These are phyloP conservation scores for Coemansia sp. DNA, from an alignment of 192 early-diverging fungal species.

Conservation along the genomic window DNA sequence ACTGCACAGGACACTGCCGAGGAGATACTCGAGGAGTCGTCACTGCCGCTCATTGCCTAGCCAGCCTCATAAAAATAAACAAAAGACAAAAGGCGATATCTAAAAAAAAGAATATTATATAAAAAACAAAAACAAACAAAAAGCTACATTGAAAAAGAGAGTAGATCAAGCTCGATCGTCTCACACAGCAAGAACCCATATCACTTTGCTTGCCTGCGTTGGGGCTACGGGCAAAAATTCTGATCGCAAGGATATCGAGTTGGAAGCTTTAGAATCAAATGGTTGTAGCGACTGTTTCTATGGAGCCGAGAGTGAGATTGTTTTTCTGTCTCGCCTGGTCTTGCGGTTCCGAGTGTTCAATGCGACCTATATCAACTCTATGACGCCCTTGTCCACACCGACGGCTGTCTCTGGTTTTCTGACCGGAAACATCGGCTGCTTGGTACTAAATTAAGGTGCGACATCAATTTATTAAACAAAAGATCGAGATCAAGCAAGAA, in stretches of 20 bases:
- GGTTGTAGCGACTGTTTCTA: conserved; percentile 27
- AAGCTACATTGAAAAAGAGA: no score
- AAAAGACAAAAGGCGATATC: not conserved
- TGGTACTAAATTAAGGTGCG: conserved; percentile 30
- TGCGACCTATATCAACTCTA: conserved; percentile 29
- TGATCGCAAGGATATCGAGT: not conserved
- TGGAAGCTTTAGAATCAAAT: conserved; percentile 20
- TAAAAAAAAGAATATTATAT: not conserved
- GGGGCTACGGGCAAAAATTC: not conserved
- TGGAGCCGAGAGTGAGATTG: conserved; percentile 25
- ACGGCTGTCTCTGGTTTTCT: conserved; percentile 6
- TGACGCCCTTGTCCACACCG: conserved; percentile 43
- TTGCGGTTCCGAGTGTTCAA: conserved; percentile 33
- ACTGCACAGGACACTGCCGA: conserved; percentile 20
- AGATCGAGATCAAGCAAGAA: not conserved
- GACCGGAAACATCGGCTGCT: conserved; percentile 9
- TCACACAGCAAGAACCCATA: not conserved
- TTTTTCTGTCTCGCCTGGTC: conserved; percentile 11
- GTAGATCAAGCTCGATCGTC: not conserved
- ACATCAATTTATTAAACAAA: conserved; percentile 11
- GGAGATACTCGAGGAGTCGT: not conserved
- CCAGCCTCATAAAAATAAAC: not conserved
- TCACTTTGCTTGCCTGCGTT: not conserved
- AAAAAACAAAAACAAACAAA: conserved; percentile 7
- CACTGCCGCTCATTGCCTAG: not conserved